Evolutionary conservation across 1,139 yeast species (phyloP), one percentile per base, ranked within the genome.

Genomic region (Kurtzmaniella natalensis): DNA sequence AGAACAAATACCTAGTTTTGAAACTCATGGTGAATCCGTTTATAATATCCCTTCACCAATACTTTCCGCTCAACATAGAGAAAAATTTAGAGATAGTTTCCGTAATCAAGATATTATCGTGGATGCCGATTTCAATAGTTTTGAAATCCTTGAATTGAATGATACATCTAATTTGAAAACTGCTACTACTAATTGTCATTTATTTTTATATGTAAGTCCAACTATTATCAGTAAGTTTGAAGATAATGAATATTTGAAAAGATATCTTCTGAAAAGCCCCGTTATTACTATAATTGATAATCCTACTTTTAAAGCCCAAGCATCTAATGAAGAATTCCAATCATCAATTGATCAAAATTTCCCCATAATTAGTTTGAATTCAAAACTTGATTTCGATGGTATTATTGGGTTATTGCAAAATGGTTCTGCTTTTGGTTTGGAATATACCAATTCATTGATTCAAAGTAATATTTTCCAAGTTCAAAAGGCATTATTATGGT

Each of bases 201-300:
- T 57, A 36, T 49, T 55, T 32, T 48, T 69, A 6, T 47, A 52
- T 37, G 59, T 68, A 8, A 53, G 64, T 10, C 47, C 53, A 14
- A 53, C 47, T 3, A 39, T 45, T 21, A 37, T 36, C 23, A 32
- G 43, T 3, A 41, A 51, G 17, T 56, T 61, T 1, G 38, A 42
- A 6, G 39, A 39, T 3, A 23, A 23, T 7, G 14, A n/a, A n/a
- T n/a, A n/a, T n/a, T n/a, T n/a, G n/a, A n/a, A n/a, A n/a, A n/a
- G n/a, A n/a, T n/a, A n/a, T n/a, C 40, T 51, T 15, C 47, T 48
- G 24, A 50, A 52, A 31, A 54, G 55, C 31, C 51, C 63, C 6
- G 39, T 64, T 9, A 41, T 64, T 16, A 61, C 64, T 1, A 48
- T 69, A 0, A 54, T 69, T n/a, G 76, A 70, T 40, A 69, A 67